Percentiles rank a stretch among this genome's conserved stretches.
These are phyloP conservation scores for Avena sativa DNA, from an alignment of 176 grass and related monocot genomes.

Conservation along the genomic window DNA sequence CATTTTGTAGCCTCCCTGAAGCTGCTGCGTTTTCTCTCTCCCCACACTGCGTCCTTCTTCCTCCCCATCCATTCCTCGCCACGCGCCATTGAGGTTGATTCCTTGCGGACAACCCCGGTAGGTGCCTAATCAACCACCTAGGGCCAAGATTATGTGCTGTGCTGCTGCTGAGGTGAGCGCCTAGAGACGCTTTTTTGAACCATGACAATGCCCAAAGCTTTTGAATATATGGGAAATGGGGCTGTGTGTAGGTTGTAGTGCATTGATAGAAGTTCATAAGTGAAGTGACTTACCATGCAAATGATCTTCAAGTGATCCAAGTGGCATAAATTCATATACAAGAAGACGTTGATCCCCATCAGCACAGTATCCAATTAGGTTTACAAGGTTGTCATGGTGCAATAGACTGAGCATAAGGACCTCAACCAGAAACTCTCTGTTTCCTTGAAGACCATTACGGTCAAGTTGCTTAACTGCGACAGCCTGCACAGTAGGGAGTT, in stretches of 20 bases:
- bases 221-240: conserved; percentile 33
- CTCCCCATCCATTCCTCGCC: background rate
- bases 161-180: background rate
- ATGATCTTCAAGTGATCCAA: conserved; percentile 95
- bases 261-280: conserved; percentile 30
- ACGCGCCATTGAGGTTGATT: background rate
- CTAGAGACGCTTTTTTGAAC: background rate
- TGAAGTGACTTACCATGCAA: conserved; percentile 68
- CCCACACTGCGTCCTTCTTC: background rate
- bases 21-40: background rate
- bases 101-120: background rate
- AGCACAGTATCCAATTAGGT: conserved; percentile 92
- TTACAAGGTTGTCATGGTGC: conserved; percentile 88
- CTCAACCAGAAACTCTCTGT: conserved; percentile 89
- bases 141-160: background rate
- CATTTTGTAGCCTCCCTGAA: background rate
- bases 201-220: background rate
- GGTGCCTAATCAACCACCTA: background rate
- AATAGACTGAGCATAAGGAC: conserved; percentile 89
- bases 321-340: conserved; percentile 92
- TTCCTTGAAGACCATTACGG: conserved; percentile 87
- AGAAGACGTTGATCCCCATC: conserved; percentile 92
- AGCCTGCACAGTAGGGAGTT: conserved; percentile 47
- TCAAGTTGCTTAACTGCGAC: conserved; percentile 93
- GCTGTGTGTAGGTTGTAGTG: conserved; percentile 28